Base-by-base conservation (phyloP, 306 rosid species). In the Betula pendula region DNA sequence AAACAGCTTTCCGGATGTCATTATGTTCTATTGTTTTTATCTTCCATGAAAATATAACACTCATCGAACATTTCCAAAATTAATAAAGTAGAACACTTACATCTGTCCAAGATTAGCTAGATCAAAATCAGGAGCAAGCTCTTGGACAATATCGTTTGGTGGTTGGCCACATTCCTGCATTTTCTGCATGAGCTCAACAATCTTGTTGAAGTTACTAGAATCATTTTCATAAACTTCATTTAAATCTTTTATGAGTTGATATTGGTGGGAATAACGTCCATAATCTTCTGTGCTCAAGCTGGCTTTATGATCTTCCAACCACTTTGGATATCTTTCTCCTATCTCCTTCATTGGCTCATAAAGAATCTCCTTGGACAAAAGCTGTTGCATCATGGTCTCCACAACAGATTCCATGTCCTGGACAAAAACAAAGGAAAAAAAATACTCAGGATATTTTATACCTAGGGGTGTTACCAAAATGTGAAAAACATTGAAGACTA, bases 151-250 rank as follows among this genome's bases (percentile, higher is more conserved):
- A 51, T 93, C 99, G 52, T 80, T 89, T 22, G 97, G 99, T 16
- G 97, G 97, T 70, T 90, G 99, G 76, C 99, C 99, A 43, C 97
- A 95, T 82, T 95, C 99, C 86, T 95, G 99, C 97, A 92, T 91
- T 85, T 90, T 92, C 86, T 95, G 99, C 99, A 95, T 91, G 74
- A 95, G 91, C 85, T 95, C 97, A 65, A 92, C 86, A 79, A 95
- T 87, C 87, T 84, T 92, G 81, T 31, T 82, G 90, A 85, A 95
- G 83, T 95, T 92, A 69, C 77, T 78, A 16, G 97, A 56, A 38
- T 95, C 97, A 4, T 84, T 85, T 76, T 95, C 97, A 20, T 95
- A 95, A 33, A 91, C 97, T 71, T 78, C 85, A 75, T 89, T 95
- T 14, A 95, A 96, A 42, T 89, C 86, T 70, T 60, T 81, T 71